phyloP scores from a whole-genome alignment of 495 filamentous ascomycete species.

The Hypomontagnella submonticulosa region DNA sequence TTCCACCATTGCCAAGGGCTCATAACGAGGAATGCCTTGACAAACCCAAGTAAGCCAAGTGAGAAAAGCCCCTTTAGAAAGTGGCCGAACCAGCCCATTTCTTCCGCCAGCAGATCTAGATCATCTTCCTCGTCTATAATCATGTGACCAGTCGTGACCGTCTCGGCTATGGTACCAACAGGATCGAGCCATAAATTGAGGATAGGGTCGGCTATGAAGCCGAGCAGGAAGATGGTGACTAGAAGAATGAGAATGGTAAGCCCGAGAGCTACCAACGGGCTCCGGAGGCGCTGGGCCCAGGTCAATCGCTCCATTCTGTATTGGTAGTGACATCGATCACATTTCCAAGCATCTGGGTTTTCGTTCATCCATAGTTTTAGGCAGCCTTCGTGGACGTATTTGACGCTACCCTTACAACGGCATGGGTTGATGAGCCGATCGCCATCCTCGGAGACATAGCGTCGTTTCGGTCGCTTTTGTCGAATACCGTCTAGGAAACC shows the following conservation, averaged over 20 bases:
- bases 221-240: conserved; percentile 77
- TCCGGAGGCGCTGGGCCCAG: conserved; percentile 80
- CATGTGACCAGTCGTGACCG: conserved; percentile 50
- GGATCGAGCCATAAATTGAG: conserved; percentile 89
- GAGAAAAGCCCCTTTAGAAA: conserved; percentile 88
- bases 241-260: conserved; percentile 78
- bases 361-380: conserved; percentile 85
- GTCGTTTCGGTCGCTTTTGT: conserved; percentile 69
- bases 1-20: conserved; percentile 83
- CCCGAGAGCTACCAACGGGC: conserved; percentile 67
- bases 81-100: conserved; percentile 75
- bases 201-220: conserved; percentile 93
- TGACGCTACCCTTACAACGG: conserved; percentile 89
- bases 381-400: conserved; percentile 96
- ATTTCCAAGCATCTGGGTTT: conserved; percentile 82
- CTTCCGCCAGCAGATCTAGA: conserved; percentile 50
- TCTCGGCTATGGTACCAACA: conserved; percentile 57
- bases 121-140: conserved; percentile 49
- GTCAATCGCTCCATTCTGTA: conserved; percentile 84
- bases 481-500: conserved; percentile 72
- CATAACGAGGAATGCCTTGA: conserved; percentile 80
- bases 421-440: conserved; percentile 90
- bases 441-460: conserved; percentile 79
- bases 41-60: conserved; percentile 84
- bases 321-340: conserved; percentile 86